Conservation (phyloP, 2,329 filamentous ascomycete genomes). For the Fusarium newnesense region DNA sequence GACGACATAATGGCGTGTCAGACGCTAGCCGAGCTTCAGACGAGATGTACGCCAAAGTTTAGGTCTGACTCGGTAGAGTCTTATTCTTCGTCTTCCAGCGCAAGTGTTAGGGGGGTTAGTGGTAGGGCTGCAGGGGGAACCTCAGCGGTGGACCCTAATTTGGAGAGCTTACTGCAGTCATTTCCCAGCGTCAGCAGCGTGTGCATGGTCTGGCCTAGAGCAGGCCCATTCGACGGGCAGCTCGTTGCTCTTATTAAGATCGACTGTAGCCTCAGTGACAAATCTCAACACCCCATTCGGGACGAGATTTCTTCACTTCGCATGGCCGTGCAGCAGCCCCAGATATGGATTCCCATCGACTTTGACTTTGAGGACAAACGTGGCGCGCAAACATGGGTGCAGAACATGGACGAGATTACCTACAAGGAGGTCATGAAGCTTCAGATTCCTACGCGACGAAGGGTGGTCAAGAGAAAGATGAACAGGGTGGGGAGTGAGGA, state of each 20-base stretch:
- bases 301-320: conserved; percentile 56
- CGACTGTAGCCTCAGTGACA: conserved; percentile 34
- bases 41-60: conserved; percentile 44
- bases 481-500: conserved; percentile 39
- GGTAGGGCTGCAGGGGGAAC: conserved; percentile 18
- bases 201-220: conserved; percentile 58
- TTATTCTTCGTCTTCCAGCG: not conserved
- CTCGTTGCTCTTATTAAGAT: conserved; percentile 60
- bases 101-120: not conserved
- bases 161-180: conserved; percentile 54
- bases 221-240: conserved; percentile 62
- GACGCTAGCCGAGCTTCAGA: conserved; percentile 58
- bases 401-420: conserved; percentile 60
- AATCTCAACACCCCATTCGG: conserved; percentile 52
- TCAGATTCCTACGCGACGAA: conserved; percentile 51
- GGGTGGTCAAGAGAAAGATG: conserved; percentile 37
- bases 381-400: conserved; percentile 63
- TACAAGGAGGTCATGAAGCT: conserved; percentile 59
- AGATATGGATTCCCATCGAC: conserved; percentile 60
- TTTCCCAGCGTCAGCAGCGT: conserved; percentile 54
- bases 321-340: conserved; percentile 54
- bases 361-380: conserved; percentile 51
- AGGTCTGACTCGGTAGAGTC: conserved; percentile 23
- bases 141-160: conserved; percentile 24
- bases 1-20: conserved; percentile 56